Evolutionary conservation across 108 stramenopile genomes (phyloP), one percentile per base, ranked within the genome.

Genomic region (Skeletonema potamos): DNA sequence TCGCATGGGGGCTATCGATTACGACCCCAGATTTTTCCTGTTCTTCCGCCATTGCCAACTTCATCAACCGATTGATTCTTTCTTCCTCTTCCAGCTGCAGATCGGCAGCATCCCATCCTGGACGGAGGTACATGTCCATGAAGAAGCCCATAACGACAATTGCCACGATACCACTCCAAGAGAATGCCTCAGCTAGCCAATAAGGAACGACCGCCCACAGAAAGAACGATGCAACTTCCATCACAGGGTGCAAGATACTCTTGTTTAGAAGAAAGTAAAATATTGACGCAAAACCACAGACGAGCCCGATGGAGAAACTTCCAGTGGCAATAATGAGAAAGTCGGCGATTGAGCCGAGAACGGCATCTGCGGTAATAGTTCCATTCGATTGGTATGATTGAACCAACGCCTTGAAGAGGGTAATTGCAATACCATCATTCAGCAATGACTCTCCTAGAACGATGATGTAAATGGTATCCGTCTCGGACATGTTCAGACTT

Each of bases 171-270:
- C 92, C 92, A 69, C 84, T 87, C 59, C 86, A 67, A 15, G 63
- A 66, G 28, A 96, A 82, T 30, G 86, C 93, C 70, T 96, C 92
- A 57, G 92, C 91, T n/a, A 97, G 71, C 74, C 93, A 92, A 70
- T 95, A 97, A 1, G 97, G 91, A 4, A 97, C 54, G 3, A 94
- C 87, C 7, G 96, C 93, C 92, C 92, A 89, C 34, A 89, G 84
- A 39, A 94, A 87, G 77, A 96, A 95, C 58, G 91, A 82, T 30
- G 89, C 82, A 13, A 95, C 86, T 69, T 97, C 96, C 62, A 96
- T 87, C 15, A 86, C 76, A 8, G 93, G 88, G 44, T 86, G 82
- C 62, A 87, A 76, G 62, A 81, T 84, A 34, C 85, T 86, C 37
- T 86, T 75, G 57, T 94, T 82, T 13, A 85, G 59, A 84, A 92